Base-by-base conservation (phyloP, 1,139 yeast species). In the Wickerhamiella pararugosa region DNA sequence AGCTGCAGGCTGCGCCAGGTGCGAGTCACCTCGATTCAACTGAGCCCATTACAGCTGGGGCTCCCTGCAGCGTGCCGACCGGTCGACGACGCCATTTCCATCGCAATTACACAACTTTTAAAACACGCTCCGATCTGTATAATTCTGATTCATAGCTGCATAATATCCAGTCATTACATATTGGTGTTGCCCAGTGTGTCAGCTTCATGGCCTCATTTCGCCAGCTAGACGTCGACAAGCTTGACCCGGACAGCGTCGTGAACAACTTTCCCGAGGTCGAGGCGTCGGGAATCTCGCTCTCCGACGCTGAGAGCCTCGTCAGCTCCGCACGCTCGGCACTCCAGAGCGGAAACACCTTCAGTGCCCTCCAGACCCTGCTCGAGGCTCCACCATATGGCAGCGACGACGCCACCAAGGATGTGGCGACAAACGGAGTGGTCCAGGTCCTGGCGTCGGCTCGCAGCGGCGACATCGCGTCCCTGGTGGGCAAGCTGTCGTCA, bases 151-250 rank as follows among this genome's bases (percentile, higher is more conserved):
- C 21, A 15, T 15, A 15, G 21, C 21, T 15, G 21, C 21, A 15
- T 15, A 15, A 2, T 15, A 15, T 15, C 21, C 21, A 15, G 21
- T 15, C 21, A 15, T 15, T 15, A 15, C 21, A 15, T 15, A 15
- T 15, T 15, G 21, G 21, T 4, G 21, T 2, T 15, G 21, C 21
- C 21, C 21, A 15, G 21, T 15, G 21, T 15, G 21, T 15, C 21
- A 15, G 21, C 21, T 9, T 37, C 32, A 44, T 44, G 43, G 21
- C 21, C 21, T 39, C 47, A 46, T 64, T 62, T 51, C 55, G 98
- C 71, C 76, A 87, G 70, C 82, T 87, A 53, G 95, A 90, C 59
- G 77, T 90, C 45, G 97, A 90, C 62, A 83, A 86, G 25, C 76
- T 76, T 54, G 96, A 87, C 56, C 80, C 93, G 5, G 95, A 84